Evolutionary conservation across 2,329 filamentous ascomycete species (phyloP).

Genomic region (Aspergillus caelatus): DNA sequence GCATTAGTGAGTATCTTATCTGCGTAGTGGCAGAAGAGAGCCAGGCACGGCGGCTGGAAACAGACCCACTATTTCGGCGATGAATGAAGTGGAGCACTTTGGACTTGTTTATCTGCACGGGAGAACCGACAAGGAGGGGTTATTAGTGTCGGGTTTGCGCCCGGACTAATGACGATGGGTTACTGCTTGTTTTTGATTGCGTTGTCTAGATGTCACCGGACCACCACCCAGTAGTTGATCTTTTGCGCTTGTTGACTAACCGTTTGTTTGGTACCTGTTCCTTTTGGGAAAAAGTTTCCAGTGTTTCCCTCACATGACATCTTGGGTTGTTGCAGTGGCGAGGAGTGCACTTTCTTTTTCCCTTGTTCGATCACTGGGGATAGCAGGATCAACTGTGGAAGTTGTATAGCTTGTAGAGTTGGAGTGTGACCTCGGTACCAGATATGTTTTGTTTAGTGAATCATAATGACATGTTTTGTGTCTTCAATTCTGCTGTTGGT

Average conservation of each 20-base stretch:
- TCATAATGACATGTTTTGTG: not conserved
- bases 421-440: not conserved
- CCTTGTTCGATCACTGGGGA: not conserved
- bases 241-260: not conserved
- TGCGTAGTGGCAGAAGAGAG: not conserved
- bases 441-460: not conserved
- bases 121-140: not conserved
- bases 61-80: not conserved
- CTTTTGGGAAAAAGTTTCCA: not conserved
- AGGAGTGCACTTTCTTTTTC: not conserved
- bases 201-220: not conserved
- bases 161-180: not conserved
- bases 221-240: not conserved
- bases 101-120: not conserved
- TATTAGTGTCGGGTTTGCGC: not conserved
- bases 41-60: not conserved
- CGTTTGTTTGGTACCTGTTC: not conserved
- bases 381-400: not conserved
- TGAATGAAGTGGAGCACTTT: not conserved
- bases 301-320: not conserved
- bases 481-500: not conserved
- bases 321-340: not conserved
- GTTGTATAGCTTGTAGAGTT: not conserved
- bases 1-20: not conserved
- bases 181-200: not conserved